Percentiles rank a stretch among this genome's conserved stretches.
Conservation (phyloP, 1,284 basidiomycete genomes). For the Puccinia sorghi region DNA sequence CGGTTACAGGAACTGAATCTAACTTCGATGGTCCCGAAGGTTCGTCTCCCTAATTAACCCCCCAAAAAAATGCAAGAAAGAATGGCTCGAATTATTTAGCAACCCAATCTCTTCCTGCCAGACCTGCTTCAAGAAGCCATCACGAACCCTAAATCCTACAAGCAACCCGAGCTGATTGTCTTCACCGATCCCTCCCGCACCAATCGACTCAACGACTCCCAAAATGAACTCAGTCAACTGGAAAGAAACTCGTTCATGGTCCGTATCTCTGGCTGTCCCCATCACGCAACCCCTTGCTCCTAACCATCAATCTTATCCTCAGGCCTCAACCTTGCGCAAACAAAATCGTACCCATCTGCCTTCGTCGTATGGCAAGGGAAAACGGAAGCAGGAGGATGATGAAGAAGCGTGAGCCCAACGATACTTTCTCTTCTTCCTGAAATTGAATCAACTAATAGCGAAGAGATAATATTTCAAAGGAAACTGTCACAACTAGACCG, state of each 20-base stretch:
- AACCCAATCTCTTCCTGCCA: not conserved
- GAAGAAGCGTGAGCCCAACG: slow-evolving; percentile 31
- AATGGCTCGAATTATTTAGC: not conserved
- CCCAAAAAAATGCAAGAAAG: not conserved
- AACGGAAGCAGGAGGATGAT: slow-evolving; percentile 17
- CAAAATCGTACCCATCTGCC: not conserved
- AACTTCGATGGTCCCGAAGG: slow-evolving; percentile 37
- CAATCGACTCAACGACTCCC: not conserved
- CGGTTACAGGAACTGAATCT: not conserved
- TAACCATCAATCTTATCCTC: not conserved
- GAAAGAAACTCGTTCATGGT: slow-evolving; percentile 48
- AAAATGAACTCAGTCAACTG: not conserved
- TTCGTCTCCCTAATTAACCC: not conserved
- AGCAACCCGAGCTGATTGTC: slow-evolving; percentile 18
- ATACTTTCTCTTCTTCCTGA: too few species aligned
- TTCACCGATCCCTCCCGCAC: slow-evolving; percentile 38
- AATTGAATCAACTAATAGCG: not conserved
- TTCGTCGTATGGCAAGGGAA: not conserved
- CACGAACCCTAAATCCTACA: not conserved
- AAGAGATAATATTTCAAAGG: not conserved
- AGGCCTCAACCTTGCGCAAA: slow-evolving; percentile 39
- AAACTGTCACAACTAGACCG: slow-evolving; percentile 26
- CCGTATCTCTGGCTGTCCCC: not conserved
- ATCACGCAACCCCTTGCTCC: not conserved
- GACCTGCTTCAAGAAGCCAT: slow-evolving; percentile 14